Percentiles rank a stretch among this genome's conserved stretches.
Evolutionary conservation across 495 filamentous ascomycete genomes (phyloP).

Genomic region (Aspergillus funiculosus): DNA sequence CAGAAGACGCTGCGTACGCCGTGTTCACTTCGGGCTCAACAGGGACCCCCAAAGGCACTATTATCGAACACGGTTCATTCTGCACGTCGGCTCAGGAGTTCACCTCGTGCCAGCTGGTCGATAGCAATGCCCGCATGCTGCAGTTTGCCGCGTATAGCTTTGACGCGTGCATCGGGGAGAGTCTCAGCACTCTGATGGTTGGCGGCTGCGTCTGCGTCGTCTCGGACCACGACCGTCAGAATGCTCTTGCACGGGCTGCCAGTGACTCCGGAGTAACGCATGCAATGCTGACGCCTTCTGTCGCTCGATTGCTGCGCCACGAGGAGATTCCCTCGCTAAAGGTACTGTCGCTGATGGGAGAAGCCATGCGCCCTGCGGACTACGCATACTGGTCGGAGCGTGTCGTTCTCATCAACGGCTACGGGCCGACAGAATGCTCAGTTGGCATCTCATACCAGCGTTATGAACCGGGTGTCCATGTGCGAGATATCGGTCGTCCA

Average conservation of each 20-base stretch:
- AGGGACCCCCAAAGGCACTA: conserved; percentile 38
- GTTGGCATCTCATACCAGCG: neutral
- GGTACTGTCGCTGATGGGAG: conserved; percentile 21
- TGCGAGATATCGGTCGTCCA: neutral
- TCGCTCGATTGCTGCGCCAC: conserved; percentile 19
- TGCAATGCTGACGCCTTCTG: conserved; percentile 24
- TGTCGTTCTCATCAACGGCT: conserved; percentile 6
- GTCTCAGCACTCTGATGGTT: conserved; percentile 44
- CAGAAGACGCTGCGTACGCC: conserved; percentile 5
- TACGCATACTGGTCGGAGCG: conserved; percentile 17
- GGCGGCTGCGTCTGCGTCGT: conserved; percentile 39
- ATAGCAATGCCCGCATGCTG: conserved; percentile 36
- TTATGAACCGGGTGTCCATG: neutral
- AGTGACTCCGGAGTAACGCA: conserved; percentile 18
- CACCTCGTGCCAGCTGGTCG: neutral
- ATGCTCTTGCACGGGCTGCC: conserved; percentile 22
- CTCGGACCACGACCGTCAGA: conserved; percentile 26
- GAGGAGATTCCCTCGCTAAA: conserved; percentile 17
- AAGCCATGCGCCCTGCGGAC: conserved; percentile 12
- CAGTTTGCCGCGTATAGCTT: conserved; percentile 56
- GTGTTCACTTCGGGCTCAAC: conserved; percentile 39
- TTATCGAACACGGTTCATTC: conserved; percentile 29
- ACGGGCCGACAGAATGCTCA: conserved; percentile 10
- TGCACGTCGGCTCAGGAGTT: conserved; percentile 8
- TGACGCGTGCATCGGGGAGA: conserved; percentile 50